Conservation (phyloP, 768 basidiomycete species). For the Pisolithus sp. region DNA sequence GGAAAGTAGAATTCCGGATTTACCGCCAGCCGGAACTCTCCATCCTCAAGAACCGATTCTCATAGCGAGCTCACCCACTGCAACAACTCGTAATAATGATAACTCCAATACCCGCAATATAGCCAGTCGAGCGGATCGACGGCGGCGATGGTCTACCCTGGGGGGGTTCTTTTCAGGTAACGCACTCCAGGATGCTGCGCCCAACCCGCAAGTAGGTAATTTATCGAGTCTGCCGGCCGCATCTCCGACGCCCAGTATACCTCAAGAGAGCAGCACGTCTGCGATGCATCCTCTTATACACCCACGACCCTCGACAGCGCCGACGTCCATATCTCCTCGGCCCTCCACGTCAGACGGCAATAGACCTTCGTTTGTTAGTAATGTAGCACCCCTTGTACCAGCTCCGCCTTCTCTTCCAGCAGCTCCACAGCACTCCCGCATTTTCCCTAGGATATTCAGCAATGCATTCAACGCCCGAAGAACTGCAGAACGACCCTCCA, state of each 20-base stretch:
- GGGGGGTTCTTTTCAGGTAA: slow-evolving; percentile 37
- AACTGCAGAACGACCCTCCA: slow-evolving; percentile 46
- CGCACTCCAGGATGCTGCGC: slow-evolving; percentile 19
- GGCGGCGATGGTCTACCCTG: slow-evolving; percentile 71
- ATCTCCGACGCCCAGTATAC: slow-evolving; percentile 14
- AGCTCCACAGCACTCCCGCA: slow-evolving; percentile 45
- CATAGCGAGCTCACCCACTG: slow-evolving; percentile 39
- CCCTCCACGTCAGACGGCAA: slow-evolving; percentile 32
- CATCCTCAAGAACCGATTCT: slow-evolving; percentile 66
- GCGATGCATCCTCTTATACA: slow-evolving; percentile 24
- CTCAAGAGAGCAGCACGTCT: slow-evolving; percentile 12
- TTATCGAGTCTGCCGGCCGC: slow-evolving; percentile 15
- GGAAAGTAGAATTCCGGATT: slow-evolving; percentile 71
- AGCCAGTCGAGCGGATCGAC: slow-evolving; percentile 31
- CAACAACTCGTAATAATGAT: slow-evolving; percentile 39
- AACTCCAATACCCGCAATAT: slow-evolving; percentile 25
- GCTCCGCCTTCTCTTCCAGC: slow-evolving; percentile 26
- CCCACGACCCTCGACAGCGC: slow-evolving; percentile 9
- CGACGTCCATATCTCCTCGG: slow-evolving; percentile 13
- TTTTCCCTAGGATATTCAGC: slow-evolving; percentile 65
- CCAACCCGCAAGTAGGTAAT: slow-evolving; percentile 16
- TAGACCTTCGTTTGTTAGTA: slow-evolving; percentile 15
- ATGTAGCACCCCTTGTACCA: slow-evolving; percentile 15
- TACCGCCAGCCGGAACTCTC: slow-evolving; percentile 64
- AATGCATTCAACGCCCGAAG: slow-evolving; percentile 56